Evolutionary conservation across 495 filamentous ascomycete species (phyloP), one percentile per base, ranked within the genome.

Genomic region (Astrothelium macrocarpum): DNA sequence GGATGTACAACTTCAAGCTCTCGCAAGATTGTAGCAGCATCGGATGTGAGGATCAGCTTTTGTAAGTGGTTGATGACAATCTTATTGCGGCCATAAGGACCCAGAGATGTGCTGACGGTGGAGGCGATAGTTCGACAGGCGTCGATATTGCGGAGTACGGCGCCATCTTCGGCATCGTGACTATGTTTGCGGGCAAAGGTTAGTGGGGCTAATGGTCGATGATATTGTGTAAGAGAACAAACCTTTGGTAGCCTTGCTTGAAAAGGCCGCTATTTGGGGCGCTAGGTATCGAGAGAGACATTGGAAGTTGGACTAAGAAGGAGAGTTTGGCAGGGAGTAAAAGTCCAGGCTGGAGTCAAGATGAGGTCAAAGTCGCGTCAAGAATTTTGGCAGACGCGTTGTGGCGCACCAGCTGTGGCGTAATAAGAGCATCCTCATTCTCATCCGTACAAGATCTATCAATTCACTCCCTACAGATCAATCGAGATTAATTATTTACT

Each of bases 21-120:
- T 71, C 91, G 88, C 62, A 99, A 81, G 67, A 99, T 99, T 29
- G 94, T 96, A 66, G 95, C 95, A 43, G 95, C 95, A 74, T 99
- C 95, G 53, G 91, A 96, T 64, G 95, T 99, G 64, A 99, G 82
- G 66, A 96, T 93, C 94, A 97, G 96, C 82, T 99, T 99, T 78
- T 96, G 91, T 64, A 99, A 82, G 79, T 99, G 95, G 79, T 97
- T 99, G 82, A 99, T 97, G 79, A 99, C 90, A 76, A 99, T 96
- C 81, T 99, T 99, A 81, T 97, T 99, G 76, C 95, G 90, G 72
- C 95, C 95, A 75, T 94, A 97, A 60, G 95, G 95, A 59, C 95
- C 94, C 42, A 99, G 82, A 58, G 93, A 97, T 59, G 95, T 97
- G 79, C 95, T 90, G 32, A 99, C 95, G 58, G 95, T 99, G 66